Base-by-base conservation (phyloP, 1,139 yeast species). In the Geotrichum armillariae region DNA sequence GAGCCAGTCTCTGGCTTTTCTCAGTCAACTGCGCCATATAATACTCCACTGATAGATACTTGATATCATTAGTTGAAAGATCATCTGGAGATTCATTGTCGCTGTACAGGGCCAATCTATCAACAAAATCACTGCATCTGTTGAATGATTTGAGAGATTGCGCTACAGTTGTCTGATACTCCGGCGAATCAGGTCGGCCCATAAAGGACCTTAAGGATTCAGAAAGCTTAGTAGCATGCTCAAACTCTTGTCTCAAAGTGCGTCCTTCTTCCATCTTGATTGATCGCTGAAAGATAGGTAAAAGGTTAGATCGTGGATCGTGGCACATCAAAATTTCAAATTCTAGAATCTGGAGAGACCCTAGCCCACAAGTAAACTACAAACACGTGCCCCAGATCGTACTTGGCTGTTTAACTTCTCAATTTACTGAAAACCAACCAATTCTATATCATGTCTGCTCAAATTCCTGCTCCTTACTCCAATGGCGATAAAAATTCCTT, bases 401-500 rank as follows among this genome's bases (percentile, higher is more conserved):
- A 7, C 29, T 25, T 25, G n/a, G n/a, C 29, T 11, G 6, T 25
- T 25, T 25, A 11, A 25, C 29, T 7, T 25, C 29, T 25, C 29
- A 7, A 25, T 25, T 25, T 25, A 25, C n/a, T n/a, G n/a, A n/a
- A n/a, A n/a, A n/a, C n/a, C n/a, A n/a, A n/a, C n/a, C n/a, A 35
- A 20, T 35, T 2, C 14, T 20, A 35, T 12, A 41, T 14, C 17
- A 41, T 41, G 44, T 16, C 46, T 11, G 22, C 34, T 42, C 39
- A 41, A 7, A 21, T 29, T 7, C 54, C 52, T 18, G 32, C 58
- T n/a, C 69, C 71, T 11, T 72, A 72, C 57, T 46, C 55, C 59
- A 88, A 87, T 68, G 79, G 78, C 66, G 95, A 89, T 63, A 68
- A 73, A 42, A 77, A 76, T 53, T 85, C 96, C 4, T 93, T 93